These are phyloP conservation scores for Huntiella decipiens DNA, from an alignment of 2,329 filamentous ascomycete species.

Conservation along the genomic window DNA sequence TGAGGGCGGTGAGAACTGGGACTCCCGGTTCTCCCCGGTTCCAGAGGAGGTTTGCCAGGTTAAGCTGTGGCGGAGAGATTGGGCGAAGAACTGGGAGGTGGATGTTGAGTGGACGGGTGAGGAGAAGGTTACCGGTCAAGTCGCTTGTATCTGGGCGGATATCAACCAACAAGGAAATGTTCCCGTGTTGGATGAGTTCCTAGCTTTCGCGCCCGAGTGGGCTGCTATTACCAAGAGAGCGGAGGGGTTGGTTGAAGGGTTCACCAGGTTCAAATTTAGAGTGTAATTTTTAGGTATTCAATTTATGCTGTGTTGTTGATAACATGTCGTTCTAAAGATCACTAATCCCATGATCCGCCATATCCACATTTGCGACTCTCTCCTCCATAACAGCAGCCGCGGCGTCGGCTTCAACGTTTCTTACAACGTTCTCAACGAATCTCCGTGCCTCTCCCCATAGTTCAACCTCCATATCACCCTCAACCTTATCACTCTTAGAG, in stretches of 20 bases:
- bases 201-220: constrained; percentile 63
- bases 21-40: constrained; percentile 45
- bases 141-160: constrained; percentile 78
- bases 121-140: constrained; percentile 28
- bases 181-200: constrained; percentile 66
- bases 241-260: constrained; percentile 68
- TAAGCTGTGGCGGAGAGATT: constrained; percentile 66
- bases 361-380: not conserved
- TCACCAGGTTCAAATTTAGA: constrained; percentile 42
- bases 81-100: constrained; percentile 58
- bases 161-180: constrained; percentile 52
- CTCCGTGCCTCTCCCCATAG: constrained; percentile 37
- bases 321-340: not conserved
- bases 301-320: too few species aligned
- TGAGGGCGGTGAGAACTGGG: constrained; percentile 35
- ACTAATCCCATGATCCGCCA: not conserved
- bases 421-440: constrained; percentile 18
- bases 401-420: constrained; percentile 8
- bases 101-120: constrained; percentile 44
- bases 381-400: too few species aligned
- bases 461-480: constrained; percentile 67
- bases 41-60: constrained; percentile 47
- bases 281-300: not conserved
- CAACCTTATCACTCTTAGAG: constrained; percentile 63
- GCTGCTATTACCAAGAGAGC: constrained; percentile 53